Percentiles rank a stretch among this genome's conserved stretches.
Evolutionary conservation across 306 rosid genomes (phyloP).

Genomic region (Luffa aegyptiaca): DNA sequence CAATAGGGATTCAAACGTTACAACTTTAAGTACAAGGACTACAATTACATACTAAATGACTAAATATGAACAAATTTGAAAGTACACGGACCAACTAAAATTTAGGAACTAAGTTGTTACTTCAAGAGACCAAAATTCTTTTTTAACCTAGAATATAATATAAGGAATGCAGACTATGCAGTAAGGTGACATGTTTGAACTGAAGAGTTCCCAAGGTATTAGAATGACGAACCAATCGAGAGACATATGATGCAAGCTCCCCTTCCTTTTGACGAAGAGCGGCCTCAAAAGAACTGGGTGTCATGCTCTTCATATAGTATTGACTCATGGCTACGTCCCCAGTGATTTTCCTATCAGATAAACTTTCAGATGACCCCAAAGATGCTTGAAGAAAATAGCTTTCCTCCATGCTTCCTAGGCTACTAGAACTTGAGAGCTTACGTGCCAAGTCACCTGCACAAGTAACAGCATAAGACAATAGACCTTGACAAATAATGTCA

Average conservation of each 20-base stretch:
- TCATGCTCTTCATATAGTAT: conserved; percentile 94
- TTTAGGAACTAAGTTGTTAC: background rate
- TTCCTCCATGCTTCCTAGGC: conserved; percentile 93
- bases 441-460: conserved; percentile 66
- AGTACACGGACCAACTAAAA: background rate
- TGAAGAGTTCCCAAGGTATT: background rate
- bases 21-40: background rate
- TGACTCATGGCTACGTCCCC: conserved; percentile 71
- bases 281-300: conserved; percentile 86
- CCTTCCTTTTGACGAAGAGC: conserved; percentile 99
- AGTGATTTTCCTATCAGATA: conserved; percentile 58
- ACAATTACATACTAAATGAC: background rate
- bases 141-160: background rate
- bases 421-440: conserved; percentile 74
- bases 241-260: conserved; percentile 94
- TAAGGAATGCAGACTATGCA: background rate
- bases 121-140: background rate
- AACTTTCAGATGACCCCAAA: conserved; percentile 67
- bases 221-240: conserved; percentile 66
- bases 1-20: background rate
- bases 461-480: conserved; percentile 9
- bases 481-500: conserved; percentile 8
- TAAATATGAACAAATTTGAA: too few relatives aligned
- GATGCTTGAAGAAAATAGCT: conserved; percentile 96
- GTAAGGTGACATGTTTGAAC: background rate